Base-by-base conservation (phyloP, 108 stramenopile species). In the Bacterosira constricta region DNA sequence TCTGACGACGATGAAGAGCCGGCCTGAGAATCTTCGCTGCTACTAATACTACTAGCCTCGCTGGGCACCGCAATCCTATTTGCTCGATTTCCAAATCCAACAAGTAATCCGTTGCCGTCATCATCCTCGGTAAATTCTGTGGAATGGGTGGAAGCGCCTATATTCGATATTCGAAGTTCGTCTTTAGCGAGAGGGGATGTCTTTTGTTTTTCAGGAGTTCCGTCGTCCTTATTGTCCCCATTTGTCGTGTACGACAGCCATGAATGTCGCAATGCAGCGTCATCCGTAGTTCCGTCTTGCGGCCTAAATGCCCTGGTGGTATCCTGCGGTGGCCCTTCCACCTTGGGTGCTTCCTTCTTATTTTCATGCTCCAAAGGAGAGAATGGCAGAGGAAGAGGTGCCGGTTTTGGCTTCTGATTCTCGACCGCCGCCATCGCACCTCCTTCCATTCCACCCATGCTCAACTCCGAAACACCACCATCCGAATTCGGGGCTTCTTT, bases 41-140 rank as follows among this genome's bases (percentile, higher is more conserved):
- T 59, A 34, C 63, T 49, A 12, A 41, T 54, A 25, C 36, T 26
- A 51, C 64, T 70, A n/a, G 32, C 50, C 23, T 39, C 45, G 54
- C 46, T 59, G 8, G 41, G 36, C 21, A 27, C 2, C 13, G 7
- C 36, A 10, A n/a, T n/a, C n/a, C 36, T 46, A 32, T 62, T 52
- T 20, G 26, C 27, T 60, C 77, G 69, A 37, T 50, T 62, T 20
- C 77, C 77, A 55, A 79, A 79, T 9, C 77, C 77, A 52, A 79
- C 77, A 42, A 79, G 64, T 42, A 79, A 60, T 17, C 77, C 77
- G 42, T 35, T 65, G 42, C 26, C 45, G 21, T 63, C 77, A 7
- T 61, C 71, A 34, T n/a, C n/a, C 29, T 62, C 62, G 52, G 55
- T 57, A 41, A 70, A 70, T 37, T 77, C 69, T 26, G 77, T 63